Base-by-base conservation (phyloP, 257 asterid species). In the Linderniella brevidens region DNA sequence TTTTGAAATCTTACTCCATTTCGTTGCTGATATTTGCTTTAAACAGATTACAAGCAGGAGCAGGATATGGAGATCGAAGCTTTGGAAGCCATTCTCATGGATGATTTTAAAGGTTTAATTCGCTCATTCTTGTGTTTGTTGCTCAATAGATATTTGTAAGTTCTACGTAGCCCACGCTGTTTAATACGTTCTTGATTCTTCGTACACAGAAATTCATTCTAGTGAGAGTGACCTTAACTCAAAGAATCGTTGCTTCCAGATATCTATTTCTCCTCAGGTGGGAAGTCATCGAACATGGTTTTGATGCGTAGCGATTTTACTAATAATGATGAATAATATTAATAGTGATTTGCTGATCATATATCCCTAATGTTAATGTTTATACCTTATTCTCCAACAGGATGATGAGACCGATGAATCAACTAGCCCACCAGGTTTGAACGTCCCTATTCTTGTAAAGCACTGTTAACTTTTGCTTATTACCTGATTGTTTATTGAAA, bases 11-110 rank as follows among this genome's bases (percentile, higher is more conserved):
- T 17, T 54, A 12, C 8, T 42, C 55, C 35, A 63, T 68, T 58
- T 13, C 45, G n/a, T n/a, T n/a, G n/a, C n/a, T n/a, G n/a, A n/a
- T n/a, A n/a, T n/a, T n/a, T n/a, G 19, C 25, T 17, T 54, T 66
- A 45, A 29, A 46, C 69, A 85, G 96, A 90, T 65, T 68, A 77
- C 71, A 68, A 67, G 67, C 92, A 62, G 74, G 96, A 90, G 67
- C 96, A 90, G 71, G 99, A 79, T 52, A 85, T 85, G 94, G 99
- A 85, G 72, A 69, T 90, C 19, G 96, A 85, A 70, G 99, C 96
- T 37, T 58, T 90, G 69, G 94, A 85, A 60, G 96, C 99, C 20
- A 90, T 90, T 68, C 93, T 90, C 37, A 67, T 65, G 87, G 96
- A 90, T 58, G 96, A 90, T 1, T 75, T 90, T 19, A 69, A 70